These are phyloP conservation scores for Globisporangium nodosum DNA, from an alignment of 352 stramenopile genomes.

Conservation along the genomic window DNA sequence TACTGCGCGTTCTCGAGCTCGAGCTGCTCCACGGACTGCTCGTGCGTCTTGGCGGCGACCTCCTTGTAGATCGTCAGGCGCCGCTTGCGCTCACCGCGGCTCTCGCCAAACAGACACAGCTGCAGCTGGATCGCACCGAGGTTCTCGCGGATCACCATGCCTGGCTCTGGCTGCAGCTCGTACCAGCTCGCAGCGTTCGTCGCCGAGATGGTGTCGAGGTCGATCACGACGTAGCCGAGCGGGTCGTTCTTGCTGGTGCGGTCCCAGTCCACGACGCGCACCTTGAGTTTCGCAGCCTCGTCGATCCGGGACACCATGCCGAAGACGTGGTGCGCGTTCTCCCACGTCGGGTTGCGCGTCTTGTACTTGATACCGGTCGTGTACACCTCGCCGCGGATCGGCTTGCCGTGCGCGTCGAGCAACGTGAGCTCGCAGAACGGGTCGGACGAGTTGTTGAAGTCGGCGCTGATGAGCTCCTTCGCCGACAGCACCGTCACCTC, in stretches of 20 bases:
- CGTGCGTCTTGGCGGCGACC: conserved; percentile 44
- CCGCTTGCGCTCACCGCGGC: conserved; percentile 38
- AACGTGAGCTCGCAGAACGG: conserved; percentile 59
- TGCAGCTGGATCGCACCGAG: conserved; percentile 51
- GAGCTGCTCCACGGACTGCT: conserved; percentile 53
- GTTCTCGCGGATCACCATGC: conserved; percentile 37
- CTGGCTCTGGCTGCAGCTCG: conserved; percentile 31
- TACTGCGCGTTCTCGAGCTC: conserved; percentile 67
- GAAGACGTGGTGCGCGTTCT: conserved; percentile 60
- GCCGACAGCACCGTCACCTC: conserved; percentile 55
- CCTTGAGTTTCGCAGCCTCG: conserved; percentile 39
- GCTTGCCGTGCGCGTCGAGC: conserved; percentile 41
- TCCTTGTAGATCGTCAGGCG: conserved; percentile 54
- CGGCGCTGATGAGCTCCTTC: conserved; percentile 41
- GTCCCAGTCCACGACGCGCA: conserved; percentile 53
- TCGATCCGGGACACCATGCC: conserved; percentile 56
- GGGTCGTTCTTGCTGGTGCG: conserved; percentile 47
- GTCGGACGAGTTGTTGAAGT: conserved; percentile 60
- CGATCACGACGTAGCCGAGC: conserved; percentile 39
- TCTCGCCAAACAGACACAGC: conserved; percentile 55
- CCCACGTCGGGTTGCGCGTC: conserved; percentile 50
- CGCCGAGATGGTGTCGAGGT: conserved; percentile 42
- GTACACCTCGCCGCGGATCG: conserved; percentile 46
- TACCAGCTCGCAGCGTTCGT: conserved; percentile 52
- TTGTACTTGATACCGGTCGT: conserved; percentile 48